Percentiles rank a stretch among this genome's conserved stretches.
These are phyloP conservation scores for Prunus mira DNA, from an alignment of 306 rosid species.

Conservation along the genomic window DNA sequence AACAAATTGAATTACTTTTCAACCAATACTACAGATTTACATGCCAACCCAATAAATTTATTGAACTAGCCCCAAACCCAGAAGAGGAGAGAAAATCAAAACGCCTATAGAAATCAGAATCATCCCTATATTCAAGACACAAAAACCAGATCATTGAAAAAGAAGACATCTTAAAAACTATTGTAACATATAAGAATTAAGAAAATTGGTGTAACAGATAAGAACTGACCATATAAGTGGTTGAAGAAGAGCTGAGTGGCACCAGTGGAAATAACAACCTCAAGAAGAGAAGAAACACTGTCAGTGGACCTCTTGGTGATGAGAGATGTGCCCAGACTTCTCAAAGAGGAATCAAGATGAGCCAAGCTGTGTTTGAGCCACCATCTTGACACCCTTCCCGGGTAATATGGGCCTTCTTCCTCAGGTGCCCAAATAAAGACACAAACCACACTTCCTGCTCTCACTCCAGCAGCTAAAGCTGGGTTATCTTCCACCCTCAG, in stretches of 20 bases:
- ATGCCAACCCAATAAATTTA: conserved; percentile 11
- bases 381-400: conserved; percentile 97
- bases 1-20: neutral
- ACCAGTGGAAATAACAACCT: conserved; percentile 73
- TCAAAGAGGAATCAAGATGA: conserved; percentile 77
- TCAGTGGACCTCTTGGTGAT: conserved; percentile 77
- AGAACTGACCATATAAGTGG: conserved; percentile 86
- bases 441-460: conserved; percentile 83
- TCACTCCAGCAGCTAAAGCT: conserved; percentile 84
- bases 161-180: neutral
- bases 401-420: conserved; percentile 85
- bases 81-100: neutral
- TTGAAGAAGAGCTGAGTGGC: conserved; percentile 92
- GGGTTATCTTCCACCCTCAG: conserved; percentile 96
- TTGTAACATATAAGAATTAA: neutral
- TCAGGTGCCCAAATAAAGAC: conserved; percentile 99
- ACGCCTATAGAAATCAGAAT: neutral
- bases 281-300: conserved; percentile 77
- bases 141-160: neutral
- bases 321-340: conserved; percentile 73
- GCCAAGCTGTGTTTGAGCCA: conserved; percentile 94
- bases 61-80: neutral
- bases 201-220: neutral
- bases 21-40: conserved; percentile 2
- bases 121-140: neutral